Evolutionary conservation across 2,329 filamentous ascomycete genomes (phyloP), one percentile per base, ranked within the genome.

Genomic region (Cercospora sojina): DNA sequence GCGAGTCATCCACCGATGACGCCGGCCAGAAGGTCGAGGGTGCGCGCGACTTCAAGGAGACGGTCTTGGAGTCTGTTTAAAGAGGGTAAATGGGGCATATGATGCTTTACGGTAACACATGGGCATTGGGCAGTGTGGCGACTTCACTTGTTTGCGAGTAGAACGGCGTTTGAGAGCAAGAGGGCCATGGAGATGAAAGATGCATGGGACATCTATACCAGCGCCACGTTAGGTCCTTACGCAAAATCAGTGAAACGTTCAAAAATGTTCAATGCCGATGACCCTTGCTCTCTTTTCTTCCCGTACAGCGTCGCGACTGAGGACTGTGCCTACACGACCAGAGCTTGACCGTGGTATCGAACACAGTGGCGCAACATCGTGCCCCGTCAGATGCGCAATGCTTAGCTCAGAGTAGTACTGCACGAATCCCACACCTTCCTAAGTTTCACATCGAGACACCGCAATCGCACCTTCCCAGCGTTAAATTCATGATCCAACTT

Each of bases 1-100:
- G 95, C 84, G 95, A 99, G 88, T 96, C 93, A 71, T 90, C 88
- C 79, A 93, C 92, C 77, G 93, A 98, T 81, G 95, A 99, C 85
- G 89, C 93, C 81, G 95, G 95, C 78, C 92, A 97, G 85, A 98
- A 97, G 92, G 92, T 84, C 75, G 95, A 98, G 89, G 71, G 71
- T 47, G 72, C 71, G 69, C 87, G 93, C 80, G 94, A 99, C 85
- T 99, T 98, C 91, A 97, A 97, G 91, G 94, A 99, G 90, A 88
- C 87, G 79, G 92, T 97, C 79, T 88, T 97, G 77, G 92, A 96
- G 82, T 89, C 88, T 82, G 95, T 98, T 84, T 98, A 92, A 93
- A 69, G 66, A 62, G 65, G 51, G 71, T 67, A 69, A 57, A 57
- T 32, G 27, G 53, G 64, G 63, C 51, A 59, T 53, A 53, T 68